phyloP scores from a whole-genome alignment of 768 basidiomycete genomes.

The Mycena venus region DNA sequence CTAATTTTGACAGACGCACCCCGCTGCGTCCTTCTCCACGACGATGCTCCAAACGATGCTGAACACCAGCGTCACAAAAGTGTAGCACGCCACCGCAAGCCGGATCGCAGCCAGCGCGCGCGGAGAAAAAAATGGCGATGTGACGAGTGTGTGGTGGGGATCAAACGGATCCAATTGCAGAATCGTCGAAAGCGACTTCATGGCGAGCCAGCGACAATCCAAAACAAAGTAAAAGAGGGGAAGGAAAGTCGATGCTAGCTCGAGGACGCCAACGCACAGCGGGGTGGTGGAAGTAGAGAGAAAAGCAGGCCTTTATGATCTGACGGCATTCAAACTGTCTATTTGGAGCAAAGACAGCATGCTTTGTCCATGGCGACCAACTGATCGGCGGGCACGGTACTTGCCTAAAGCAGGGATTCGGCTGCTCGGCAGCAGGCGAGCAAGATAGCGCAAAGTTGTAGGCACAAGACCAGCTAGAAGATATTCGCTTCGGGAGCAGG shows the following conservation, averaged over 20 bases:
- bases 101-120: slow-evolving; percentile 52
- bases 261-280: slow-evolving; percentile 29
- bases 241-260: slow-evolving; percentile 10
- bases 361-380: neutral
- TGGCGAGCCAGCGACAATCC: neutral
- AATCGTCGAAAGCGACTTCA: slow-evolving; percentile 24
- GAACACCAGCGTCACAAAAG: slow-evolving; percentile 44
- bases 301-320: neutral
- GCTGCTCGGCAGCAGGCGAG: too few species aligned
- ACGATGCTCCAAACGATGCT: slow-evolving; percentile 40
- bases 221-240: neutral
- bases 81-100: slow-evolving; percentile 54
- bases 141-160: slow-evolving; percentile 51
- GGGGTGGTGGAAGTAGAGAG: slow-evolving; percentile 4
- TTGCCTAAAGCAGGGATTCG: too few species aligned
- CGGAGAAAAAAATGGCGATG: slow-evolving; percentile 58
- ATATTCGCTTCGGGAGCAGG: too few species aligned
- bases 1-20: slow-evolving; percentile 31
- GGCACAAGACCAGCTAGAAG: neutral
- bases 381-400: too few species aligned
- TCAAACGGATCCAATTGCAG: slow-evolving; percentile 52
- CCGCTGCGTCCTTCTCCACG: slow-evolving; percentile 40
- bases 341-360: neutral
- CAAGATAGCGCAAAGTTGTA: too few species aligned
- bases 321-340: neutral